phyloP scores from a whole-genome alignment of 139 green algal species.

The Astrephomene gubernaculifera region DNA sequence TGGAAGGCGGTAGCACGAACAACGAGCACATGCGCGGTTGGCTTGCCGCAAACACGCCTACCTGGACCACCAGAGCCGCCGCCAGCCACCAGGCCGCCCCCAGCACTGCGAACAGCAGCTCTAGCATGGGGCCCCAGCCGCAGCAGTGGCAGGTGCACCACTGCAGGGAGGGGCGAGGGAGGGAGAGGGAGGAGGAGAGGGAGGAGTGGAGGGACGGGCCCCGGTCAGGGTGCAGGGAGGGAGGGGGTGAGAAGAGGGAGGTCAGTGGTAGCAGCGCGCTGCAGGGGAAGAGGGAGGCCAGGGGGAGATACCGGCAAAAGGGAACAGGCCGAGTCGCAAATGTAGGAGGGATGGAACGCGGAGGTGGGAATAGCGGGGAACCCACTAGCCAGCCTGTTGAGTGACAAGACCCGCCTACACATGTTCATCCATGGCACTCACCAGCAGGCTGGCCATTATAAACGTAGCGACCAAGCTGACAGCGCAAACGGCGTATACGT shows the following conservation, averaged over 20 bases:
- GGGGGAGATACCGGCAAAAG: too few relatives aligned
- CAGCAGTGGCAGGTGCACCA: conserved; percentile 38
- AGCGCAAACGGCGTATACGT: conserved; percentile 13
- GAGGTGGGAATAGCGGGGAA: too few relatives aligned
- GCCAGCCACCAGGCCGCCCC: conserved; percentile 24
- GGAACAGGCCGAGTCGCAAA: too few relatives aligned
- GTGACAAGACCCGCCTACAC: too few relatives aligned
- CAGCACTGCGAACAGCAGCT: conserved; percentile 24
- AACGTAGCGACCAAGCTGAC: conserved; percentile 33
- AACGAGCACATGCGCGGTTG: too few relatives aligned
- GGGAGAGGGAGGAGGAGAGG: neutral
- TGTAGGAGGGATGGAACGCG: too few relatives aligned
- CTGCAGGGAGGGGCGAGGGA: neutral
- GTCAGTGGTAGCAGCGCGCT: too few relatives aligned
- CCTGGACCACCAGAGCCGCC: conserved; percentile 22
- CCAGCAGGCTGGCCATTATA: conserved; percentile 20
- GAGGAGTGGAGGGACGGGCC: neutral
- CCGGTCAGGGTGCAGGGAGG: neutral
- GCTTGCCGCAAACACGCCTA: too few relatives aligned
- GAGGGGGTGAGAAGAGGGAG: neutral
- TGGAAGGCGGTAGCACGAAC: too few relatives aligned
- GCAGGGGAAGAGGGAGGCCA: too few relatives aligned
- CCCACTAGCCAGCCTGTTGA: too few relatives aligned
- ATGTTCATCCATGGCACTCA: neutral
- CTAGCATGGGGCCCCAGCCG: conserved; percentile 17